Evolutionary conservation across 2,329 filamentous ascomycete genomes (phyloP), one percentile per base, ranked within the genome.

Genomic region (Phaeosphaeriaceae sp.): DNA sequence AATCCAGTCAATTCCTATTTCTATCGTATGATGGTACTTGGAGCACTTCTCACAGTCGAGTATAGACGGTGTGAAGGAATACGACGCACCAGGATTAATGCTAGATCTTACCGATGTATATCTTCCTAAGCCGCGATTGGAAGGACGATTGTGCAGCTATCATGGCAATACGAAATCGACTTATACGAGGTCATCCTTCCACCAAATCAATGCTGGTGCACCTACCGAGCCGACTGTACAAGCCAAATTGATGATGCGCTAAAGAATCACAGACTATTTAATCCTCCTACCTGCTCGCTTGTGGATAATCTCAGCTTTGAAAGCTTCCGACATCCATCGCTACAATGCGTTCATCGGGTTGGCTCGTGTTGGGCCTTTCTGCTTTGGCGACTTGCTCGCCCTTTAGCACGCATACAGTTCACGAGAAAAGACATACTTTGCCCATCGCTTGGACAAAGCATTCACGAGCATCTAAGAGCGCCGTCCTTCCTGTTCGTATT

Each of bases 371-470:
- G 21, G 35, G 55, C 35, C 56, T 64, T 9, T 32, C 50, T 22
- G 48, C 50, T 26, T 35, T 62, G 7, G 53, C 43, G 17, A 43
- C 40, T 11, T 26, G 51, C 35, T 59, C 56, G 10, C 59, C 60
- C n/a, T 54, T 50, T 8, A 47, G 22, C 9, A 54, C 60, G 6
- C 58, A 67, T 22, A 35, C 44, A 5, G 21, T 61, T 8, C 65
- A 65, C n/a, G 63, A 65, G 46, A 65, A 62, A 49, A 54, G 63
- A 40, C 21, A 64, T 35, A 48, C 54, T n/a, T 19, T 55, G 47
- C 57, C 61, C 3, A 40, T 58, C 19, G 64, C 61, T 35, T 63
- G 59, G 64, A 57, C 58, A 9, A 64, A 56, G 26, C 55, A 58
- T 32, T 58, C 58, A 19, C 64, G 64, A 26, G 64, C 64, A 9